Conservation (phyloP, 352 stramenopile species). For the Phytophthora citricola region DNA sequence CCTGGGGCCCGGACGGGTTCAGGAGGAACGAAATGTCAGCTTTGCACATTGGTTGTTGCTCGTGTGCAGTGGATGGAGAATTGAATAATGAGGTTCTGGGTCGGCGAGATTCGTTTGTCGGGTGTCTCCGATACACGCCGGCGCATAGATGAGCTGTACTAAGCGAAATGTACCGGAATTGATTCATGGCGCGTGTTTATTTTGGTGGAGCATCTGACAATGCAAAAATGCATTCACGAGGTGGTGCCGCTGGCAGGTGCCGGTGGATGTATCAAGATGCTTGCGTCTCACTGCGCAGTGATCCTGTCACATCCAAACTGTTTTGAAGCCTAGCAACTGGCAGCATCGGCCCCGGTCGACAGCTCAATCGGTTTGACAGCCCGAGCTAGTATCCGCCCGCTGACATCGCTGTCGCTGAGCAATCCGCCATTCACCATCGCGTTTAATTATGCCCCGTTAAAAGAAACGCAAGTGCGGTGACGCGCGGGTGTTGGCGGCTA, state of each 20-base stretch:
- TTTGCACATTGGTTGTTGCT: slow-evolving; percentile 39
- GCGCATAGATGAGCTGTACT: slow-evolving; percentile 6
- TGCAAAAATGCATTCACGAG: slow-evolving; percentile 15
- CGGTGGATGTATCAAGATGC: neutral
- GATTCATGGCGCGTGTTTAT: slow-evolving; percentile 19
- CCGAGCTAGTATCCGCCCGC: neutral
- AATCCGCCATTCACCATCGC: neutral
- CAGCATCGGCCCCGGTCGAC: too few species aligned
- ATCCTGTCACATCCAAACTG: slow-evolving; percentile 3
- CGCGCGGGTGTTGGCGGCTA: neutral
- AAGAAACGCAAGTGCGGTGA: slow-evolving; percentile 6
- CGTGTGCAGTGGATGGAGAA: slow-evolving; percentile 16
- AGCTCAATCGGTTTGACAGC: neutral
- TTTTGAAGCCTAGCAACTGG: neutral
- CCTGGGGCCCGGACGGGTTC: slow-evolving; percentile 31
- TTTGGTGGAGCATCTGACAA: neutral
- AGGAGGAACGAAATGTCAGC: slow-evolving; percentile 54
- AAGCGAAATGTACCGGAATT: slow-evolving; percentile 6
- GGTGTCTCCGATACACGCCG: neutral
- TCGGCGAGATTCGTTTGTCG: neutral
- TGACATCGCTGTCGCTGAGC: neutral
- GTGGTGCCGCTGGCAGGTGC: neutral
- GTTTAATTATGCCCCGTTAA: slow-evolving; percentile 8
- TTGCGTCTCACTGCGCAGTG: slow-evolving; percentile 4
- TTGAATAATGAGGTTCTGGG: slow-evolving; percentile 21